These are phyloP conservation scores for Zygoascus bituminiphila DNA, from an alignment of 805 yeast genomes.

Conservation along the genomic window DNA sequence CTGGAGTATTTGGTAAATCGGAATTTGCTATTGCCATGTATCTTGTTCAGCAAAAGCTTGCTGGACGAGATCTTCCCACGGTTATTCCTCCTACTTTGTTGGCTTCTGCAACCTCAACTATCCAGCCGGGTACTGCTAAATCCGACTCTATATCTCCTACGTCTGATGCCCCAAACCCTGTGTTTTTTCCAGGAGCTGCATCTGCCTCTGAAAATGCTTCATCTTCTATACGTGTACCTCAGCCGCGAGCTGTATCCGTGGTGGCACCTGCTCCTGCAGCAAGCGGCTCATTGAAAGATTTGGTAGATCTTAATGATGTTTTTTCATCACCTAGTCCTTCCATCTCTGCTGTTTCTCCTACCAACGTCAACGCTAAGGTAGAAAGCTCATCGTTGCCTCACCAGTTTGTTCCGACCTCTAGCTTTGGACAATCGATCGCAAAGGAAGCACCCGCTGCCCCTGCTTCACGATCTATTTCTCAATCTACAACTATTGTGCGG, in stretches of 20 bases:
- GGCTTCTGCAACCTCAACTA: conserved; percentile 8
- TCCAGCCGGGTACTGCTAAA: conserved; percentile 5
- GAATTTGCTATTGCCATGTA: conserved; percentile 94
- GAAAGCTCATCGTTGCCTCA: conserved; percentile 17
- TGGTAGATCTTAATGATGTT: conserved; percentile 43
- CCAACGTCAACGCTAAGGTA: conserved; percentile 12
- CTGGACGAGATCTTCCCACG: conserved; percentile 72
- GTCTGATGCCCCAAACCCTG: conserved; percentile 8
- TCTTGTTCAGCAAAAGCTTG: conserved; percentile 73
- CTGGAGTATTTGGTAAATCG: conserved; percentile 67
- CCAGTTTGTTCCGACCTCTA: conserved; percentile 72
- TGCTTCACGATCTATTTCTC: conserved; percentile 13
- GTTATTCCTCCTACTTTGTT: conserved; percentile 62
- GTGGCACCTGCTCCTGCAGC: conserved; percentile 11
- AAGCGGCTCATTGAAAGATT: conserved; percentile 23
- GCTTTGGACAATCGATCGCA: conserved; percentile 71
- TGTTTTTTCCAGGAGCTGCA: conserved; percentile 1
- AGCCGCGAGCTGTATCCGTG: not conserved
- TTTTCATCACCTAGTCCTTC: conserved; percentile 34
- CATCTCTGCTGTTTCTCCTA: conserved; percentile 20
- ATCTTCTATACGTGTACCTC: not conserved
- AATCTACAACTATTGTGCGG: conserved; percentile 20
- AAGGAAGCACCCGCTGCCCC: conserved; percentile 25
- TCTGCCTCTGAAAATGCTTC: not conserved
- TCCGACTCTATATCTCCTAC: not conserved